Evolutionary conservation across 176 grass and related monocot species (phyloP), one percentile per base, ranked within the genome.

Genomic region (Canna indica): DNA sequence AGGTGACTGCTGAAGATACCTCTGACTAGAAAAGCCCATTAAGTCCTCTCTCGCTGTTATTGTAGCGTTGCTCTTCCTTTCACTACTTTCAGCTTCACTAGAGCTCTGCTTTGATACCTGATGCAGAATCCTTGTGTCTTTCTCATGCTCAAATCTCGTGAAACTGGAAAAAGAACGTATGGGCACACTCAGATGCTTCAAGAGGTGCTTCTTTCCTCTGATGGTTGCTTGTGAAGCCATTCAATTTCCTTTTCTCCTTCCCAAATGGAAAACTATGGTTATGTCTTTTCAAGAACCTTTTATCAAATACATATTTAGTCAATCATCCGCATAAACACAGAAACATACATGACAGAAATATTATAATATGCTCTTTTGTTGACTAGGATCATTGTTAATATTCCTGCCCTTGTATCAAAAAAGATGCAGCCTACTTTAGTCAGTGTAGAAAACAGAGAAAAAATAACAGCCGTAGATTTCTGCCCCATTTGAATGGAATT

Each of bases 181-280:
- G 71, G 81, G 67, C 10, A 28, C 41, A 63, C 50, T 77, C 46
- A 69, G 53, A 70, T 81, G 81, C 62, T 69, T 81, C 45, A 91
- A 36, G 68, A 87, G 30, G 36, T 79, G 57, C 36, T 85, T 90
- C 71, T 82, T 83, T 66, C 83, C 79, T 71, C 88, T 90, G 64
- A 87, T 18, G 24, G 91, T 83, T 58, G 86, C 81, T 64, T 81
- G 86, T 1, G 79, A 96, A 66, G 88, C 81, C 93, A 96, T 96
- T 79, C 70, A 56, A 44, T 71, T 47, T n/a, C 26, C 82, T 78
- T n/a, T 78, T 82, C 77, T 70, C 45, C 77, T 96, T 83, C 28
- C 79, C 66, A 74, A 80, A 75, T 3, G 57, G 44, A 84, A 82
- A 71, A 11, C 39, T 62, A 67, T 26, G 56, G 77, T 82, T 81